Evolutionary conservation across 139 green algal genomes (phyloP), one percentile per base, ranked within the genome.

Genomic region (Tetradesmus lagerheimii): DNA sequence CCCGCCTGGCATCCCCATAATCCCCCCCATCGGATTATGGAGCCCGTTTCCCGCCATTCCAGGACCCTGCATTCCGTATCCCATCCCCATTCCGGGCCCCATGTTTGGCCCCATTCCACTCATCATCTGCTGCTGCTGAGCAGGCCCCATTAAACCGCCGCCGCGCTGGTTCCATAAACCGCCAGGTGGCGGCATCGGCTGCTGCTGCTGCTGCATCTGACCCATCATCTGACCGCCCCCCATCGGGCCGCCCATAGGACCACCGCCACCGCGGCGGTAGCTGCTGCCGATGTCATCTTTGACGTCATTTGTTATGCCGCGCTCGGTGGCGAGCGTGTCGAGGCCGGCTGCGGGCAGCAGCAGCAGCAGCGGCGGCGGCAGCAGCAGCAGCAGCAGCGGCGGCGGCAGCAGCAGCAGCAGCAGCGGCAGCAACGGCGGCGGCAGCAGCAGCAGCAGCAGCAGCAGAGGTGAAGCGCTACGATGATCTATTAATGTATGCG

Each of bases 111-210:
- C 83, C 76, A 47, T 57, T 34, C 85, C 39, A 3, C 43, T 4
- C 84, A 88, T 88, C 15, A 66, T 66, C 53, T 66, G 53, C 53
- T 66, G 53, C 53, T 66, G 53, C 15, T 23, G 53, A 50, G 43
- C 6, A 50, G 43, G 43, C 9, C 43, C 43, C 43, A 50, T 50
- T n/a, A n/a, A n/a, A n/a, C n/a, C n/a, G 43, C 43, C 43, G 4
- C 43, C 43, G 47, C 47, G 47, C 47, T 62, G 47, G 8, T 62
- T 62, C 57, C 57, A 71, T 23, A 71, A 31, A 23, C 57, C 57
- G 1, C 57, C 25, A 8, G 57, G 57, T n/a, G 57, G 57, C 57
- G 25, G 57, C 57, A 37, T n/a, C 57, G 23, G 57, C 57, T 71
- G 57, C 53, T 66, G 45, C 45, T 57, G 45, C 45, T 57, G 53